phyloP scores from a whole-genome alignment of 345 rosid species.

The Anacardium occidentale region DNA sequence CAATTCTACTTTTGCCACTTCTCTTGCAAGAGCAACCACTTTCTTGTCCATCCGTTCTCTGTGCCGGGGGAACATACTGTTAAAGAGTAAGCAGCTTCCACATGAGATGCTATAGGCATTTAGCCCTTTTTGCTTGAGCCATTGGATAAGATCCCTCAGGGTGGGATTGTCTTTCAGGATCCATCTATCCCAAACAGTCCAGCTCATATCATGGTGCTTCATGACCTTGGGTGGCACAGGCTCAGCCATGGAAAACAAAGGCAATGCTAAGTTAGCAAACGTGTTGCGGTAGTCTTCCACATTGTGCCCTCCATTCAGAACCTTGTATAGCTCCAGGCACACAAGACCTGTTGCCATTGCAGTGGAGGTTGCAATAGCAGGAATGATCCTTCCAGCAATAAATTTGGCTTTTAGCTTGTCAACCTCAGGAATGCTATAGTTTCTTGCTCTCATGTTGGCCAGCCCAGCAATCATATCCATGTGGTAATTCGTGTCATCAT shows the following conservation, averaged over 20 bases:
- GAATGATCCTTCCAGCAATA: conserved; percentile 98
- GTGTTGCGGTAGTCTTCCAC: conserved; percentile 94
- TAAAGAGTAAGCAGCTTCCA: conserved; percentile 82
- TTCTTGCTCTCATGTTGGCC: conserved; percentile 99
- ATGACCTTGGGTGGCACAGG: conserved; percentile 92
- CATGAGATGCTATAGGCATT: conserved; percentile 91
- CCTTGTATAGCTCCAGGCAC: conserved; percentile 95
- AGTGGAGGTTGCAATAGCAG: conserved; percentile 95
- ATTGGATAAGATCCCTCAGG: conserved; percentile 63
- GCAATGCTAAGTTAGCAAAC: conserved; percentile 92
- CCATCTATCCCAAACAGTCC: conserved; percentile 99
- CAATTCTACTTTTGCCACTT: conserved; percentile 78
- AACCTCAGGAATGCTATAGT: conserved; percentile 92
- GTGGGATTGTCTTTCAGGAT: conserved; percentile 68
- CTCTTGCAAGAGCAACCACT: conserved; percentile 76
- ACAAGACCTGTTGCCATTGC: conserved; percentile 99
- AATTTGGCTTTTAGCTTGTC: conserved; percentile 98
- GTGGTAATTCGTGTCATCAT: conserved; percentile 96
- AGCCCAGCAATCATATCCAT: conserved; percentile 97
- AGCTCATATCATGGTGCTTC: conserved; percentile 76
- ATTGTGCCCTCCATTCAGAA: conserved; percentile 65
- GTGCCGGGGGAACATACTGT: conserved; percentile 86
- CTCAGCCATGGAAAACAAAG: conserved; percentile 93
- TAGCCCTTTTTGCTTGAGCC: conserved; percentile 78
- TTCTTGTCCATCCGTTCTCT: conserved; percentile 77